These are phyloP conservation scores for Paraurostyla sp. DNA, from an alignment of 73 alveolate genomes.

Conservation along the genomic window DNA sequence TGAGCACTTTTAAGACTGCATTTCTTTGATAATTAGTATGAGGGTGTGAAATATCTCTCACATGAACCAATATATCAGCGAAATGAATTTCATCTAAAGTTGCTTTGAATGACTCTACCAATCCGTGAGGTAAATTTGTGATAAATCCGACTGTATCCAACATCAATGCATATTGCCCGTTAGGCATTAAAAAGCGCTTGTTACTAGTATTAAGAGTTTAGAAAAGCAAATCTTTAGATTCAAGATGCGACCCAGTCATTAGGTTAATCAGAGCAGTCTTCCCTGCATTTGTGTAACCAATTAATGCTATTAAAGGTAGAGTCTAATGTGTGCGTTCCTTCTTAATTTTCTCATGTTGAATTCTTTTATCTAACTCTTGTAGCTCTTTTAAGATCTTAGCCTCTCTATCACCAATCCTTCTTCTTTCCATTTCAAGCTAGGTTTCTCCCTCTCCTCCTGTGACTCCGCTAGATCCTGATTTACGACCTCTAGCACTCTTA, in stretches of 20 bases:
- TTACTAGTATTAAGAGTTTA: slow-evolving; percentile 88
- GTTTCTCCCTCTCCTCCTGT: slow-evolving; percentile 92
- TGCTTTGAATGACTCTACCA: slow-evolving; percentile 86
- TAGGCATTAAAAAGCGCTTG: slow-evolving; percentile 67
- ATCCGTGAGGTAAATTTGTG: slow-evolving; percentile 90
- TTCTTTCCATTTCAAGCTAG: slow-evolving; percentile 82
- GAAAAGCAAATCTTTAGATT: slow-evolving; percentile 79
- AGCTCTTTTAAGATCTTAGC: slow-evolving; percentile 76
- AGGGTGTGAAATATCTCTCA: slow-evolving; percentile 94
- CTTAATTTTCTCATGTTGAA: neutral
- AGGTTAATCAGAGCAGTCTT: slow-evolving; percentile 89
- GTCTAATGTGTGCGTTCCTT: slow-evolving; percentile 52
- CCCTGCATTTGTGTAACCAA: slow-evolving; percentile 96
- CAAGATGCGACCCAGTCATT: slow-evolving; percentile 74
- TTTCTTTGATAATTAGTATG: slow-evolving; percentile 79
- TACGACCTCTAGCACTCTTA: slow-evolving; percentile 86
- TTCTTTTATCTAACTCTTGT: slow-evolving; percentile 40
- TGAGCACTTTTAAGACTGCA: slow-evolving; percentile 82
- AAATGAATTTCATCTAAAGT: slow-evolving; percentile 88
- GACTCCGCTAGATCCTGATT: slow-evolving; percentile 77
- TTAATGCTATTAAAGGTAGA: slow-evolving; percentile 84
- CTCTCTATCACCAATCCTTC: slow-evolving; percentile 81
- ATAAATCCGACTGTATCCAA: slow-evolving; percentile 94
- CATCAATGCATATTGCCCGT: slow-evolving; percentile 80
- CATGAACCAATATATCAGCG: slow-evolving; percentile 92